Evolutionary conservation across 106 monocot species (phyloP).

Genomic region (Gastrodia elata): DNA sequence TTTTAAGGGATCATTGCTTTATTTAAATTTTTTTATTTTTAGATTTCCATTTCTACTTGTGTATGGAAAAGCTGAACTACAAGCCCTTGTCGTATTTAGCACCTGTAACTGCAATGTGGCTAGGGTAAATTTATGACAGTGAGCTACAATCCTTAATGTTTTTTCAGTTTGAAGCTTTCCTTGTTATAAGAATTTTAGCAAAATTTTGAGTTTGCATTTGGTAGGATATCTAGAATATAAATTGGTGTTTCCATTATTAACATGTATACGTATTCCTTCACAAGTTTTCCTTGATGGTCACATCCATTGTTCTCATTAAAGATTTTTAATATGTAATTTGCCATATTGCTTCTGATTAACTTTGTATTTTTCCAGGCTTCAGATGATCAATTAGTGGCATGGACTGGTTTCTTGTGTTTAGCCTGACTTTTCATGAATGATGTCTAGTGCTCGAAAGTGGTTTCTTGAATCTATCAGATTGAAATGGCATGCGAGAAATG

Average conservation of each 20-base stretch:
- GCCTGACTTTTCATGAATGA: slow-evolving; percentile 37
- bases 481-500: slow-evolving; percentile 49
- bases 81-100: too few relatives aligned
- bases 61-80: too few relatives aligned
- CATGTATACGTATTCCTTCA: too few relatives aligned
- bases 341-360: not conserved
- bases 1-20: too few relatives aligned
- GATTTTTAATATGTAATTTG: not conserved
- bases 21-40: too few relatives aligned
- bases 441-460: slow-evolving; percentile 48
- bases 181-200: not conserved
- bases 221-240: too few relatives aligned
- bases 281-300: not conserved
- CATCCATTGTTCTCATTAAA: not conserved
- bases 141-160: too few relatives aligned
- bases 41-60: too few relatives aligned
- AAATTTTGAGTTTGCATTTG: not conserved
- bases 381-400: slow-evolving; percentile 47
- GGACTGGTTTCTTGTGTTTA: slow-evolving; percentile 29
- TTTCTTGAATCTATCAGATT: slow-evolving; percentile 22
- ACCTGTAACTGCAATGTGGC: too few relatives aligned
- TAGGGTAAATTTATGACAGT: too few relatives aligned
- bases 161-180: too few relatives aligned
- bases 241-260: too few relatives aligned
- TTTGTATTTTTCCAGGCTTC: not conserved